Base-by-base conservation (phyloP, 2,329 filamentous ascomycete species). In the Ophiocordyceps sinensis region DNA sequence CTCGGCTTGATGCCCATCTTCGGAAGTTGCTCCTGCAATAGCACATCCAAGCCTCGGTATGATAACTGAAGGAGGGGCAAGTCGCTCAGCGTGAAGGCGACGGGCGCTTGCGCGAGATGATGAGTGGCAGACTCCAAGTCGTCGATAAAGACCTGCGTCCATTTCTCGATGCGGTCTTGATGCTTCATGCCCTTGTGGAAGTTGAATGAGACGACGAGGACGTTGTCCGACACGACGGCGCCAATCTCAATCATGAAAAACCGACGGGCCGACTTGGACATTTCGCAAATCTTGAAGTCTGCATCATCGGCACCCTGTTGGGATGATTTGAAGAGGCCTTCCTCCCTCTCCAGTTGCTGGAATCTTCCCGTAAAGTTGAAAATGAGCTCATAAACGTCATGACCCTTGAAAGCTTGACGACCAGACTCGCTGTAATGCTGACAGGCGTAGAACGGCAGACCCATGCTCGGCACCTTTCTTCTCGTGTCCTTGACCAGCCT, bases 321-420 rank as follows among this genome's bases (percentile, higher is more conserved):
- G 3, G 38, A 39, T 10, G 38, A 39, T 15, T 36, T 41, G 31
- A 48, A 45, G 12, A 48, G 17, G 5, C 41, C 44, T 10, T 59
- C 60, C 3, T 56, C 49, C 0, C 55, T 50, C 41, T 70, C 65
- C 3, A 68, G 53, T 35, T 68, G 63, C 46, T 70, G 66, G 40
- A 61, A 46, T 10, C 40, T 31, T 61, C 39, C 62, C 53, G 10
- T 65, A 43, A 68, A 73, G 48, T 73, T 72, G 54, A 73, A 70
- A 0, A 65, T 51, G 2, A 73, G 45, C 46, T 73, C 70, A 44
- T 66, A 59, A 0, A 55, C 50, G n/a, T 52, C 52, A 43, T 64
- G 57, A 1, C 57, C 47, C 1, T 46, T 44, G 45, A 60, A 64
- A 23, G 54, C 45, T 32, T 60, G 44, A 1, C 44, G 47, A 2